Evolutionary conservation across 2,329 filamentous ascomycete genomes (phyloP).

Genomic region (Sporothrix inflata): DNA sequence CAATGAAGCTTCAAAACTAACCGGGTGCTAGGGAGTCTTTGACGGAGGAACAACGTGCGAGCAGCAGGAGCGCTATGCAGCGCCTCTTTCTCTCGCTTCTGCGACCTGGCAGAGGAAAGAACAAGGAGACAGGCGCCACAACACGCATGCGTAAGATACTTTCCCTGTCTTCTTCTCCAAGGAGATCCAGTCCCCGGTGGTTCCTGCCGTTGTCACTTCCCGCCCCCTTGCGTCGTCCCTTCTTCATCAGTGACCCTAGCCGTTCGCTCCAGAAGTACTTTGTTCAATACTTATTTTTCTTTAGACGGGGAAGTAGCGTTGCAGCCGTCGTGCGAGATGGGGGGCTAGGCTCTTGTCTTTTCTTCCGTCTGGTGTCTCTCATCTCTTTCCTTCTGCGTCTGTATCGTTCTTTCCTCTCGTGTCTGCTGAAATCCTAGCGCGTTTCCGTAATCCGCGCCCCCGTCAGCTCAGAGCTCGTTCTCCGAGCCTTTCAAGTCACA

Average conservation of each 20-base stretch:
- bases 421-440: neutral
- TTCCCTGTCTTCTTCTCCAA: slow-evolving; percentile 9
- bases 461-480: neutral
- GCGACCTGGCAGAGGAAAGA: neutral
- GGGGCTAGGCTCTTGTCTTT: neutral
- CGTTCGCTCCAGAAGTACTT: neutral
- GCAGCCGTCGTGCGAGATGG: neutral
- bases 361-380: neutral
- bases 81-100: neutral
- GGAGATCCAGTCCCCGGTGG: neutral
- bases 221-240: slow-evolving; percentile 15
- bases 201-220: slow-evolving; percentile 23
- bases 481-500: neutral
- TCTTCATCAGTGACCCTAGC: neutral
- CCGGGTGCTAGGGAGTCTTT: neutral
- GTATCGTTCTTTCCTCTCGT: neutral
- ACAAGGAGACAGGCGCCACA: neutral
- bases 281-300: neutral
- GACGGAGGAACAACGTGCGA: neutral
- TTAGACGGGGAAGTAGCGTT: slow-evolving; percentile 18
- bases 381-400: neutral
- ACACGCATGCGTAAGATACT: neutral
- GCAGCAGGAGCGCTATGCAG: neutral
- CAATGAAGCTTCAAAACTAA: neutral
- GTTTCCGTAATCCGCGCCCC: neutral